Conservation (phyloP, 1,284 basidiomycete species). For the Fomes fomentarius region DNA sequence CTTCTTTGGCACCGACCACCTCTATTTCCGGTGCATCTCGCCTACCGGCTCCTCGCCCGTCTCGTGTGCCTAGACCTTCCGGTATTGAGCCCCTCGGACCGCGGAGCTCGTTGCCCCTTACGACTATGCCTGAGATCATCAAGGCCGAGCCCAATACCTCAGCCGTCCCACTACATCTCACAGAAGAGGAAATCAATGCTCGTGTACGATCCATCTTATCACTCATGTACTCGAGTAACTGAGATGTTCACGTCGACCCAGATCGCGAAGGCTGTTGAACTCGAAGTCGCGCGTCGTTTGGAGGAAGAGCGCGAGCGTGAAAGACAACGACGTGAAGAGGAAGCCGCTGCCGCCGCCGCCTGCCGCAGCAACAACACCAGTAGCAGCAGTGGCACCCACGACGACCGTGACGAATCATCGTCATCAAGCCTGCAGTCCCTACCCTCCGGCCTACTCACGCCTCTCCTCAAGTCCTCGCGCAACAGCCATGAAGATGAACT, state of each 20-base stretch:
- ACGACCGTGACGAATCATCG: no score
- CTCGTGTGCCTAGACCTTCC: conserved; percentile 37
- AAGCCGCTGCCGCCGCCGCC: conserved; percentile 11
- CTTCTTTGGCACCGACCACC: background rate
- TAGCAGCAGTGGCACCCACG: background rate
- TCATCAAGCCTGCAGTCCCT: conserved; percentile 29
- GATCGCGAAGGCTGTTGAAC: conserved; percentile 75
- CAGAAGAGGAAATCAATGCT: conserved; percentile 73
- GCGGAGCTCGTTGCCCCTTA: conserved; percentile 17
- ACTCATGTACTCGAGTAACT: background rate
- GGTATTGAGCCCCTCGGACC: conserved; percentile 18
- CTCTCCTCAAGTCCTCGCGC: conserved; percentile 55
- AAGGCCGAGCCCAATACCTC: conserved; percentile 4
- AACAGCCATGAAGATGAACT: conserved; percentile 70
- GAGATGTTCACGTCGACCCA: conserved; percentile 26
- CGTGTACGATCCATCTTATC: conserved; percentile 44
- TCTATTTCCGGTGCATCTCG: conserved; percentile 4
- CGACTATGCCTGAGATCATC: background rate
- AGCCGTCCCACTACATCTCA: conserved; percentile 36
- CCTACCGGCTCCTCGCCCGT: conserved; percentile 25
- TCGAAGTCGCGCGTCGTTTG: conserved; percentile 68
- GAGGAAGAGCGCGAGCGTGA: conserved; percentile 58
- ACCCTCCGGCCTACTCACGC: conserved; percentile 62
- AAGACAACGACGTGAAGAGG: conserved; percentile 37
- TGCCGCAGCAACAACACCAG: conserved; percentile 3